Evolutionary conservation across 192 early-diverging fungal genomes (phyloP).

Genomic region (Dispira parvispora): DNA sequence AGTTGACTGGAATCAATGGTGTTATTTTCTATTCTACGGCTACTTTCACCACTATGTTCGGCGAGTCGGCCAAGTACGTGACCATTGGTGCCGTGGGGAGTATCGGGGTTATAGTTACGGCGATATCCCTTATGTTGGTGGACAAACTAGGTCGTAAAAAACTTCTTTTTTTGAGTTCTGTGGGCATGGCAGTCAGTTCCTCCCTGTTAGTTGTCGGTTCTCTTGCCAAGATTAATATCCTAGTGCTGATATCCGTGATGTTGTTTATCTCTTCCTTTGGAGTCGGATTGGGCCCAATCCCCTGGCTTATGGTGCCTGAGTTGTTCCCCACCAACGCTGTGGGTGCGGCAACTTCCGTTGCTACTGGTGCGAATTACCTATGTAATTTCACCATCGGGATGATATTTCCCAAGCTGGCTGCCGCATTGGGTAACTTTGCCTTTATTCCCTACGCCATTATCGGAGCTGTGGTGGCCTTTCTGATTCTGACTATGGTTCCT

Average conservation of each 20-base stretch:
- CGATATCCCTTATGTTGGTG: constrained; percentile 39
- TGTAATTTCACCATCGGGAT: constrained; percentile 37
- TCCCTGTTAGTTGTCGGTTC: constrained; percentile 21
- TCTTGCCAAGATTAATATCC: constrained; percentile 8
- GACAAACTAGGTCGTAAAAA: constrained; percentile 54
- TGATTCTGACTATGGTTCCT: constrained; percentile 28
- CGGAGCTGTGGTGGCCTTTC: constrained; percentile 19
- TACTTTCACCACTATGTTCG: constrained; percentile 46
- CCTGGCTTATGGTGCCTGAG: constrained; percentile 39
- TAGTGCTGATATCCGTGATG: constrained; percentile 24
- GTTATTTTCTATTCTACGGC: constrained; percentile 75
- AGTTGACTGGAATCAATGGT: constrained; percentile 73
- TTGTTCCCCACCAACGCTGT: constrained; percentile 35
- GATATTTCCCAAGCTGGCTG: constrained; percentile 27
- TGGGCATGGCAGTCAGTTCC: constrained; percentile 20
- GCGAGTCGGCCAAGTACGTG: constrained; percentile 32
- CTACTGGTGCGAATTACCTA: constrained; percentile 30
- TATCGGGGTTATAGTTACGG: constrained; percentile 39
- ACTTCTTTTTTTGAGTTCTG: constrained; percentile 47
- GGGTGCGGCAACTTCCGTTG: constrained; percentile 28
- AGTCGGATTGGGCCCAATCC: constrained; percentile 37
- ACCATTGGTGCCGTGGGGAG: constrained; percentile 33
- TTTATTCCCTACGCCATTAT: constrained; percentile 35
- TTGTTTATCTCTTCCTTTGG: constrained; percentile 38
- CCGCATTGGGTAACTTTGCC: constrained; percentile 27